Base-by-base conservation (phyloP, 306 rosid genomes). In the Elaeagnus macrophylla region DNA sequence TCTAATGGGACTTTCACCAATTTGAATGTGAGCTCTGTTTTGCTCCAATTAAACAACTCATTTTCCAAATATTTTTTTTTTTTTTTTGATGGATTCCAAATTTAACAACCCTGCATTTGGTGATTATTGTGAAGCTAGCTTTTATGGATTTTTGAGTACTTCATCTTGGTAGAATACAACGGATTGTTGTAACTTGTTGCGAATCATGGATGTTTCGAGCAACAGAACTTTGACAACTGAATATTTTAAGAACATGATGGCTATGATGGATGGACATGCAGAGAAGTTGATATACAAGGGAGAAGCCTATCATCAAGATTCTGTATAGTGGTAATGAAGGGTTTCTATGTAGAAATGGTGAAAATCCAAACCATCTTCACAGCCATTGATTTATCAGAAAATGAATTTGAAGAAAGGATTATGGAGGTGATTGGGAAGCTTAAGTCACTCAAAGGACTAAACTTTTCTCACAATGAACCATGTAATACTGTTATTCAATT, bases 171-270 rank as follows among this genome's bases (percentile, higher is more conserved):
- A 18, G 12, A 55, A 18, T 10, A 36, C 55, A 7, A 42, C 38
- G 4, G 43, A 54, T 9, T 61, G 63, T 36, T 61, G 68, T 70
- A 16, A 52, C 16, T 3, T 70, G 69, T 43, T 72, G 63, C 51
- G 17, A 45, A 65, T 79, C 10, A 53, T 79, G 17, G 52, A 75
- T 20, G 14, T 79, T 8, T 75, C 84, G 0, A 15, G 18, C 19
- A 79, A 79, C 13, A 2, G 75, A 0, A 19, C 7, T 6, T 41
- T 41, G 13, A 10, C 46, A 41, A 13, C 46, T 2, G 13, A 10
- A 13, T 13, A 9, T 41, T 41, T 41, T 0, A 13, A 41, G 46
- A 41, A 41, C 13, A 9, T 41, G 46, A 41, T 10, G 10, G 46
- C 46, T 41, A 41, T 41, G 46, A 41, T 41, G 46, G 46, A 10